These are phyloP conservation scores for Neurospora sp. DNA, from an alignment of 495 filamentous ascomycete genomes.

Conservation along the genomic window DNA sequence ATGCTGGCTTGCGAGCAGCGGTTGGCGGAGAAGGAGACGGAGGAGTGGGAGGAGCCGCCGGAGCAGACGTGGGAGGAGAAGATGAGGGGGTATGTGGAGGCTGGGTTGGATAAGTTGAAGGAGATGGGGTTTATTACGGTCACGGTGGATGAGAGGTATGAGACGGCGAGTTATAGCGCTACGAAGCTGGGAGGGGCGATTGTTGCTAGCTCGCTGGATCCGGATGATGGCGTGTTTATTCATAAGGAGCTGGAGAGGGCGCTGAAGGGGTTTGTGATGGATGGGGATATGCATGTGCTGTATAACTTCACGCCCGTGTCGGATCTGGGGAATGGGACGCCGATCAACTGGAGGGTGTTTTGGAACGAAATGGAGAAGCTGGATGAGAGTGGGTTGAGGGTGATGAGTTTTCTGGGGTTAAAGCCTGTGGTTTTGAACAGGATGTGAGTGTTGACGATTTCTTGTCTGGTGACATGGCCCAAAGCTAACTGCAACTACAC, in stretches of 20 bases:
- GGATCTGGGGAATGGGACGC: conserved; percentile 30
- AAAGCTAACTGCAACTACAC: conserved; percentile 15
- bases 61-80: conserved; percentile 11
- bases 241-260: conserved; percentile 59
- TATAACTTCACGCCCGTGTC: conserved; percentile 72
- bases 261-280: conserved; percentile 67
- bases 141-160: conserved; percentile 16
- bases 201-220: conserved; percentile 61
- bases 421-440: conserved; percentile 60
- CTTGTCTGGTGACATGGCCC: background rate
- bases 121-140: conserved; percentile 45
- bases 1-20: conserved; percentile 49
- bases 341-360: conserved; percentile 64
- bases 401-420: conserved; percentile 58
- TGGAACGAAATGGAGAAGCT: conserved; percentile 58
- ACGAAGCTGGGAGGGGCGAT: conserved; percentile 62
- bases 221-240: conserved; percentile 69
- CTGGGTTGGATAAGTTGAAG: conserved; percentile 43
- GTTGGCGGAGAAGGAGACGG: conserved; percentile 30
- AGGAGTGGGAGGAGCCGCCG: conserved; percentile 21
- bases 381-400: conserved; percentile 61
- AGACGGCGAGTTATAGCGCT: conserved; percentile 42
- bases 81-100: conserved; percentile 26
- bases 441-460: conserved; percentile 39
- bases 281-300: conserved; percentile 75